These are phyloP conservation scores for Mucor plumbeus DNA, from an alignment of 371 early-diverging fungal species.

Conservation along the genomic window DNA sequence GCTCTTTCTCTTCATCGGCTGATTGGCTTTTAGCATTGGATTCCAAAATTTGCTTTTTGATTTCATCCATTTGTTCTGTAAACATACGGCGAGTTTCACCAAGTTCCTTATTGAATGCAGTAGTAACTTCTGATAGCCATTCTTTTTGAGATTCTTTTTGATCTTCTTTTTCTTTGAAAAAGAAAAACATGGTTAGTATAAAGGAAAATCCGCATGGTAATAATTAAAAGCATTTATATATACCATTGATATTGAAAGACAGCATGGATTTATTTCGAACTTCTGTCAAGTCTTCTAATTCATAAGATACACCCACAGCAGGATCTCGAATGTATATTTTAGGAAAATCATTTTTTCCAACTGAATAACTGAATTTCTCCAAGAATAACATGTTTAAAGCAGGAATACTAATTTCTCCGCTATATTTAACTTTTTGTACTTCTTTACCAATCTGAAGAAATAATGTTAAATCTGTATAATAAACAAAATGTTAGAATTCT, in stretches of 20 bases:
- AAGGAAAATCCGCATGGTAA: background rate
- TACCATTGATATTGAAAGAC: constrained; percentile 72
- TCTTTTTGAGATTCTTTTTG: constrained; percentile 34
- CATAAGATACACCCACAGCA: constrained; percentile 63
- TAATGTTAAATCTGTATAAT: constrained; percentile 38
- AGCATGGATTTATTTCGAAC: constrained; percentile 66
- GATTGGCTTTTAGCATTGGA: constrained; percentile 3
- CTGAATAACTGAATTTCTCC: constrained; percentile 67
- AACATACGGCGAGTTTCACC: constrained; percentile 37
- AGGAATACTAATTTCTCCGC: constrained; percentile 64
- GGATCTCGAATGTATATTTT: constrained; percentile 75
- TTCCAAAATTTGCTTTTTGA: constrained; percentile 39
- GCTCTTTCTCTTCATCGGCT: background rate
- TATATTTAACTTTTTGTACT: constrained; percentile 61
- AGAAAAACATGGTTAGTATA: background rate
- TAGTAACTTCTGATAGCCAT: constrained; percentile 35
- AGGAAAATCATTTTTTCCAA: constrained; percentile 67
- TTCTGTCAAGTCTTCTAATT: constrained; percentile 70
- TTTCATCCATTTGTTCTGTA: constrained; percentile 38
- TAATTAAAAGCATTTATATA: background rate
- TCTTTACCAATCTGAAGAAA: constrained; percentile 66
- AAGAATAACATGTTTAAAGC: constrained; percentile 70
- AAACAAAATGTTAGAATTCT: background rate
- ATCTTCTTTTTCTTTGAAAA: constrained; percentile 17
- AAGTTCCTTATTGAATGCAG: constrained; percentile 41